These are phyloP conservation scores for Talaromyces pinophilus DNA, from an alignment of 2,329 filamentous ascomycete species.

Conservation along the genomic window DNA sequence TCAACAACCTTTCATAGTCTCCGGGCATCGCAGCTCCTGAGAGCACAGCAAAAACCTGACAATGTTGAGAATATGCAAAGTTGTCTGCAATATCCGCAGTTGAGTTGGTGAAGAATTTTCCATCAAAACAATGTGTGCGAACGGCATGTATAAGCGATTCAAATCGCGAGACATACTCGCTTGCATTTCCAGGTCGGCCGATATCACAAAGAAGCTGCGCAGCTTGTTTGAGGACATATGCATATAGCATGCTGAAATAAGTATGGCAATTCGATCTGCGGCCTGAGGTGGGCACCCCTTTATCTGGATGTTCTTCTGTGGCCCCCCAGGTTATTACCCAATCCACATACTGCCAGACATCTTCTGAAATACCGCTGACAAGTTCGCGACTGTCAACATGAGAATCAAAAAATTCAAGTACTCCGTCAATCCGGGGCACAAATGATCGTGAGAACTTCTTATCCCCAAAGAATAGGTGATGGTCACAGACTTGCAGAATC, in stretches of 20 bases:
- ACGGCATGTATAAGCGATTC: neutral
- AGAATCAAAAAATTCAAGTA: neutral
- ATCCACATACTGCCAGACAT: neutral
- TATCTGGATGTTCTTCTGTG: neutral
- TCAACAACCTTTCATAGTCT: neutral
- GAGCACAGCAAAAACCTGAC: neutral
- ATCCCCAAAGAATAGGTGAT: neutral
- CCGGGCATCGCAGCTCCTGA: neutral
- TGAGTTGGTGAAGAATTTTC: neutral
- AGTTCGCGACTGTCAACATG: neutral
- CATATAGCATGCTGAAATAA: neutral
- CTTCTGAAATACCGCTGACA: neutral
- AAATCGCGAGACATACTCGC: neutral
- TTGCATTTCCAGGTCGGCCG: neutral
- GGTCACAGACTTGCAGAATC: neutral
- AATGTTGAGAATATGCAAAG: neutral
- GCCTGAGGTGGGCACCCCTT: neutral
- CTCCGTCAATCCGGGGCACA: neutral
- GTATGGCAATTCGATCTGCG: neutral
- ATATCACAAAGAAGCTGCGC: neutral
- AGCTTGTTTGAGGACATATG: neutral
- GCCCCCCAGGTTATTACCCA: neutral
- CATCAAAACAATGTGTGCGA: neutral
- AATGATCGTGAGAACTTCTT: neutral
- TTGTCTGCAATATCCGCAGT: neutral